Percentiles rank a stretch among this genome's conserved stretches.
Conservation (phyloP, 2,329 filamentous ascomycete genomes). For the Colletotrichum destructivum region DNA sequence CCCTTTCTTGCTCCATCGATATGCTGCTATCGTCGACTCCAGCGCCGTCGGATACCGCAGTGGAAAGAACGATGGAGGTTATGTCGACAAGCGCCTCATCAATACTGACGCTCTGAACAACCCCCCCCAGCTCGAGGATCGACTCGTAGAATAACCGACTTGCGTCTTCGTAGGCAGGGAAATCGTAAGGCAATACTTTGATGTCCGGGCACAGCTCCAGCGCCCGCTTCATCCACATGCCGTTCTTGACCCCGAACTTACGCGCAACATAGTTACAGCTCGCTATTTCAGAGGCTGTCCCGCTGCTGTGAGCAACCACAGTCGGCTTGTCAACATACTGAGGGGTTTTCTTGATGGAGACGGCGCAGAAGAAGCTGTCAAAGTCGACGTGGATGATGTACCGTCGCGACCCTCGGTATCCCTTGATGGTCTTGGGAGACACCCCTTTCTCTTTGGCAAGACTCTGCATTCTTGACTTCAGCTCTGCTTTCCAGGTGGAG, state of each 20-base stretch:
- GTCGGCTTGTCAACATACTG: slow-evolving; percentile 84
- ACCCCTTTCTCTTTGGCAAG: slow-evolving; percentile 79
- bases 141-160: slow-evolving; percentile 90
- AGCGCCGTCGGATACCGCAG: slow-evolving; percentile 76
- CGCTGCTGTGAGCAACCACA: slow-evolving; percentile 89
- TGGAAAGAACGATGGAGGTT: slow-evolving; percentile 77
- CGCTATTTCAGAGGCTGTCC: slow-evolving; percentile 92
- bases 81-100: slow-evolving; percentile 95
- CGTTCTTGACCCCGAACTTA: slow-evolving; percentile 90
- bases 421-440: slow-evolving; percentile 61
- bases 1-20: slow-evolving; percentile 84
- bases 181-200: slow-evolving; percentile 95
- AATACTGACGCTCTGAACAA: slow-evolving; percentile 96
- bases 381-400: slow-evolving; percentile 98
- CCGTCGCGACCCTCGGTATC: slow-evolving; percentile 74
- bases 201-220: slow-evolving; percentile 86
- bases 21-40: slow-evolving; percentile 73
- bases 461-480: slow-evolving; percentile 90
- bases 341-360: slow-evolving; percentile 84
- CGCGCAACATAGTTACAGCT: slow-evolving; percentile 97
- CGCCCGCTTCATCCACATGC: slow-evolving; percentile 99
- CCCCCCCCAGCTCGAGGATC: slow-evolving; percentile 83
- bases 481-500: slow-evolving; percentile 95
- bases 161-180: slow-evolving; percentile 92
- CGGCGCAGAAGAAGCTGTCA: slow-evolving; percentile 97